These are phyloP conservation scores for Trichoderma atrobrunneum DNA, from an alignment of 2,329 filamentous ascomycete species.

Conservation along the genomic window DNA sequence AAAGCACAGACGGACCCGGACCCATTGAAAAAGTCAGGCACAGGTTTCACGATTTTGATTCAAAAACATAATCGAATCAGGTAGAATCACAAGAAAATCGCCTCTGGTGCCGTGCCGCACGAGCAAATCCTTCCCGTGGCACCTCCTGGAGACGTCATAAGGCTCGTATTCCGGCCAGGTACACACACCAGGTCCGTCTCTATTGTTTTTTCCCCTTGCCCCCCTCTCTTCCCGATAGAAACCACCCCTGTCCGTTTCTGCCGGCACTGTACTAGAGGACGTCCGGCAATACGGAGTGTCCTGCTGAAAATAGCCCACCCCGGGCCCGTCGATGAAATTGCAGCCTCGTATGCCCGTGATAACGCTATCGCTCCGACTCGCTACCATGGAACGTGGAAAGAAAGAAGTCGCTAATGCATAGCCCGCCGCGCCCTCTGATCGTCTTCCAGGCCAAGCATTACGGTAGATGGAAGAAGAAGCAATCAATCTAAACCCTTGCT, in stretches of 20 bases:
- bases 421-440: background rate
- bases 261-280: slow-evolving; percentile 6
- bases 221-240: background rate
- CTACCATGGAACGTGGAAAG: background rate
- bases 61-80: background rate
- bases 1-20: background rate
- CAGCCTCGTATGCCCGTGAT: slow-evolving; percentile 13
- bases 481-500: background rate
- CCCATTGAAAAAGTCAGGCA: background rate
- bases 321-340: background rate
- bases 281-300: slow-evolving; percentile 3
- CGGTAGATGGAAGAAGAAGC: background rate
- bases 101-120: background rate
- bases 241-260: slow-evolving; percentile 3
- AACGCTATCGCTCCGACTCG: slow-evolving; percentile 1
- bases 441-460: background rate
- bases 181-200: background rate
- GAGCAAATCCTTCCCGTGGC: background rate
- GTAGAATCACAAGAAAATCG: background rate
- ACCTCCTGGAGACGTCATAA: slow-evolving; percentile 8
- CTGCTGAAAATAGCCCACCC: slow-evolving; percentile 14
- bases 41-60: background rate
- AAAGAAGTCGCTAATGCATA: background rate
- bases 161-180: slow-evolving; percentile 17
- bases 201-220: background rate